phyloP scores from a whole-genome alignment of 2,329 filamentous ascomycete species.

The Cercospora sp. region DNA sequence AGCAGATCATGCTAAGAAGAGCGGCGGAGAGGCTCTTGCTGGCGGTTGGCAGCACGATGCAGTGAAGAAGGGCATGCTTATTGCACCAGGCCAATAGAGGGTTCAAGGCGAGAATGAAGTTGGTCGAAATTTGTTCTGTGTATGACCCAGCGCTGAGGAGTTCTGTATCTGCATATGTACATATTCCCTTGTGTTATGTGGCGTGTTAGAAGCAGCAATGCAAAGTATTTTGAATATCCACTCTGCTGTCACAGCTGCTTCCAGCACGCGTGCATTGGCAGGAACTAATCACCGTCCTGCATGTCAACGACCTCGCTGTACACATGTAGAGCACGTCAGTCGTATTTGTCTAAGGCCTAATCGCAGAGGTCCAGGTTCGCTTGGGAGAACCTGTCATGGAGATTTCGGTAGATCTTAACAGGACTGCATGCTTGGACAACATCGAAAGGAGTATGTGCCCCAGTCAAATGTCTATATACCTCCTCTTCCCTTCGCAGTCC shows the following conservation, averaged over 20 bases:
- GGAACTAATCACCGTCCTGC: no score
- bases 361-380: no score
- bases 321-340: no score
- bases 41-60: constrained; percentile 84
- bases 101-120: not conserved
- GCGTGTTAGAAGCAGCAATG: constrained; percentile 11
- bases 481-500: not conserved
- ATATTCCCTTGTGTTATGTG: constrained; percentile 11
- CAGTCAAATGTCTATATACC: not conserved
- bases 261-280: not conserved
- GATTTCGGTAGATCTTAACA: not conserved
- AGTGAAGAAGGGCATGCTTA: constrained; percentile 73
- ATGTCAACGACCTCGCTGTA: no score
- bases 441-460: not conserved
- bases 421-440: not conserved
- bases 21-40: constrained; percentile 72
- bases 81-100: constrained; percentile 82
- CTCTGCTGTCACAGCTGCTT: not conserved
- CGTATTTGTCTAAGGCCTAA: no score
- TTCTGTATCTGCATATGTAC: constrained; percentile 8
- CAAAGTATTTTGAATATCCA: not conserved
- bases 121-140: not conserved
- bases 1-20: constrained; percentile 71
- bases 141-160: constrained; percentile 8
- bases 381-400: no score